Evolutionary conservation across 257 asterid genomes (phyloP), one percentile per base, ranked within the genome.

Genomic region (Jasminum sambac): DNA sequence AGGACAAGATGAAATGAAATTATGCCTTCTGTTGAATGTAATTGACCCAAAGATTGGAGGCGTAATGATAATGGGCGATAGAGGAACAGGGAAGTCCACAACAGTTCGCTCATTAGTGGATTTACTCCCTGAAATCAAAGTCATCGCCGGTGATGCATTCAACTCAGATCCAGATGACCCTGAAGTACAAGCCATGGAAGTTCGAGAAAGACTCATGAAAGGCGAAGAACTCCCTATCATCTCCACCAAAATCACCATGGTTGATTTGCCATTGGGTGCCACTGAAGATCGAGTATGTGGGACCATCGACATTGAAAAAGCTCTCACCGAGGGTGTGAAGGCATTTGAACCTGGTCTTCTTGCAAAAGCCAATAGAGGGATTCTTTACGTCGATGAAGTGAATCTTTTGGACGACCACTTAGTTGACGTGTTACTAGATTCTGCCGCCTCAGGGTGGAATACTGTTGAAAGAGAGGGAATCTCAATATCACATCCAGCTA

Each of bases 31-130:
- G 59, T 69, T 91, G 74, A 95, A 95, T 70, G 97, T 95, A 55
- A 89, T 95, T 25, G 99, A 95, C 67, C 97, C 98, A 3, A 91
- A 95, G 74, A 95, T 95, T n/a, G 98, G 99, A 61, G 97, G 98
- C 10, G 99, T 95, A 40, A 95, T 95, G 98, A 95, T 95, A 59
- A 91, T 95, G 99, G 96, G 98, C 6, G 97, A 95, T 61, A 82
- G 99, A 58, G 98, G 99, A 69, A 95, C 99, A 0, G 98, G 99
- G 66, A 95, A 95, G 68, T 95, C 99, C 39, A 95, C 99, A 0
- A 78, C 96, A 1, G 97, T 95, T 43, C 79, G 99, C 57, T 91
- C 98, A 6, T 79, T 95, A 69, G 87, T 84, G 1, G 98, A 95
- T 76, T 81, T 95, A 64, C 99, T 95, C 63, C 99, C 99, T 0